Conservation (phyloP, 2,329 filamentous ascomycete species). For the Microsporum canis region DNA sequence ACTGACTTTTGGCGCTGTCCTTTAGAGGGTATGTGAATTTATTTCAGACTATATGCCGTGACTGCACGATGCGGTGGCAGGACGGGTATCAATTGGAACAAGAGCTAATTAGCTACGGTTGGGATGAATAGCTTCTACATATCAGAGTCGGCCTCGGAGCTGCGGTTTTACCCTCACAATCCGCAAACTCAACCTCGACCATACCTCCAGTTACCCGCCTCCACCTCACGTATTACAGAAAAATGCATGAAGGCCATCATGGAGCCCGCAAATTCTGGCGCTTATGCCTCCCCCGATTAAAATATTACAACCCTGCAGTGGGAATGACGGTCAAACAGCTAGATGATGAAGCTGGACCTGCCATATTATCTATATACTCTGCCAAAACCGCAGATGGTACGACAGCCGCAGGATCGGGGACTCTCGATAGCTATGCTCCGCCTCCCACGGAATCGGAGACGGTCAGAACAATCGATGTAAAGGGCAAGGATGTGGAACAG, state of each 20-base stretch:
- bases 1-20: slow-evolving; percentile 6
- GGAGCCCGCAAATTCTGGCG: slow-evolving; percentile 74
- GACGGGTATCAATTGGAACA: background rate
- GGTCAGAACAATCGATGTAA: slow-evolving; percentile 29
- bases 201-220: slow-evolving; percentile 32
- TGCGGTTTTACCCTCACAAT: slow-evolving; percentile 53
- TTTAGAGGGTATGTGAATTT: slow-evolving; percentile 21
- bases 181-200: slow-evolving; percentile 22
- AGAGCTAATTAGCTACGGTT: background rate
- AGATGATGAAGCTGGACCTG: slow-evolving; percentile 37
- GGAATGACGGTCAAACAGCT: slow-evolving; percentile 72
- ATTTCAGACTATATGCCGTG: background rate
- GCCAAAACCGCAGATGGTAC: slow-evolving; percentile 12
- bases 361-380: slow-evolving; percentile 35
- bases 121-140: slow-evolving; percentile 12
- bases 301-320: slow-evolving; percentile 84
- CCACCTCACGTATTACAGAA: slow-evolving; percentile 35
- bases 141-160: slow-evolving; percentile 76
- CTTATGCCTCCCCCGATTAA: slow-evolving; percentile 68
- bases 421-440: slow-evolving; percentile 27
- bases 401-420: slow-evolving; percentile 14
- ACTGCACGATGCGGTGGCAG: background rate
- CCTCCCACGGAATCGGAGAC: slow-evolving; percentile 23
- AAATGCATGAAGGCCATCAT: slow-evolving; percentile 31
- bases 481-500: slow-evolving; percentile 28